These are phyloP conservation scores for Avena insularis DNA, from an alignment of 176 grass and related monocot species.

Conservation along the genomic window DNA sequence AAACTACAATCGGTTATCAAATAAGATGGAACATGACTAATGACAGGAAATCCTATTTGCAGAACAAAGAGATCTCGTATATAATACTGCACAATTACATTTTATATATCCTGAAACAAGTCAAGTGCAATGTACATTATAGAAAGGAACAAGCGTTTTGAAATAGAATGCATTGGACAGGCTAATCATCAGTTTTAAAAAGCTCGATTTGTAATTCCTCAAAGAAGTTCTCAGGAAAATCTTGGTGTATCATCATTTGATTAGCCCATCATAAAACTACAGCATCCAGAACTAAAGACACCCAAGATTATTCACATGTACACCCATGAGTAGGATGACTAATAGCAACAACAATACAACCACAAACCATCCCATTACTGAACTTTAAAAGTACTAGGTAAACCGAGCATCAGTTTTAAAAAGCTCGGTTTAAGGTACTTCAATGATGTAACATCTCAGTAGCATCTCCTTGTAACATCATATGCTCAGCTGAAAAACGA, in stretches of 20 bases:
- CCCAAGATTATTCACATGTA: not conserved
- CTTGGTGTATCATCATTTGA: constrained; percentile 40
- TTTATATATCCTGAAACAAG: not conserved
- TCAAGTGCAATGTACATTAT: not conserved
- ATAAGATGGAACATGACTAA: not conserved
- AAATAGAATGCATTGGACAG: constrained; percentile 21
- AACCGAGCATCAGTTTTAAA: no score
- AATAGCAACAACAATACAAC: no score
- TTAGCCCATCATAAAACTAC: constrained; percentile 17
- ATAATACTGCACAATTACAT: not conserved
- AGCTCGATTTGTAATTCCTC: constrained; percentile 38
- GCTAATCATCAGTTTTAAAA: constrained; percentile 61
- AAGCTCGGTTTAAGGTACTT: no score
- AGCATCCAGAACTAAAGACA: not conserved
- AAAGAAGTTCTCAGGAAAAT: constrained; percentile 28
- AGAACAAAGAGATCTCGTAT: no score
- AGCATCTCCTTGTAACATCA: no score
- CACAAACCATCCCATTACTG: no score
- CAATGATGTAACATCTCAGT: not conserved
- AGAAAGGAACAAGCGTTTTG: not conserved
- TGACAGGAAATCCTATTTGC: no score
- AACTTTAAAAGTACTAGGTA: no score
- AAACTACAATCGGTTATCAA: not conserved
- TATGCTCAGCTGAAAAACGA: no score
- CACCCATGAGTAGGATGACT: no score